Conservation (phyloP, 1,139 yeast species). For the Wickerhamiella infanticola region DNA sequence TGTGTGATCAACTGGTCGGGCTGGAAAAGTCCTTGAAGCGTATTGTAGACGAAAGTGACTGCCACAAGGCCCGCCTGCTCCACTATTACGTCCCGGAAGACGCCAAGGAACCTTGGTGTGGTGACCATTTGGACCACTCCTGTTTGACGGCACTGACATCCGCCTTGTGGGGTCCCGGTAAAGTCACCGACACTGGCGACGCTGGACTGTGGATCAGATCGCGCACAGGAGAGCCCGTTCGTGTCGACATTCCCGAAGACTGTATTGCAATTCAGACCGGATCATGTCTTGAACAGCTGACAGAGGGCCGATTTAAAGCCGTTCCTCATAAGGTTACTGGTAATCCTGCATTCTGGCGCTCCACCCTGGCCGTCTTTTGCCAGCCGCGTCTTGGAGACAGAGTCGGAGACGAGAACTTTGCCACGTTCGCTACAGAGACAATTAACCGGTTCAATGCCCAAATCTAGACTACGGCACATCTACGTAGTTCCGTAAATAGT, state of each 20-base stretch:
- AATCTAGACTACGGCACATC: too few relatives aligned
- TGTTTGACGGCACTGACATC: slow-evolving; percentile 48
- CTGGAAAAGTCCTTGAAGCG: slow-evolving; percentile 29
- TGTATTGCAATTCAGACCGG: slow-evolving; percentile 54
- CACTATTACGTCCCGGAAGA: slow-evolving; percentile 34
- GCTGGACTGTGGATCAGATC: slow-evolving; percentile 42
- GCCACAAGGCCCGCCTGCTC: slow-evolving; percentile 44
- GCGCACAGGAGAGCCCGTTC: slow-evolving; percentile 32
- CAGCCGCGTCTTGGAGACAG: slow-evolving; percentile 42
- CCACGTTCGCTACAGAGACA: slow-evolving; percentile 29
- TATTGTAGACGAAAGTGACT: slow-evolving; percentile 35
- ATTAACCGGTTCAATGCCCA: slow-evolving; percentile 5
- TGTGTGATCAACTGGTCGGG: slow-evolving; percentile 18
- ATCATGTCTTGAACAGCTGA: slow-evolving; percentile 40
- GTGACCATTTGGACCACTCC: slow-evolving; percentile 49
- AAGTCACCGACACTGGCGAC: slow-evolving; percentile 33
- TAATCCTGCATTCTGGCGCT: slow-evolving; percentile 28
- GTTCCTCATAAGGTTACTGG: slow-evolving; percentile 41
- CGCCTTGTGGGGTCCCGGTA: slow-evolving; percentile 32
- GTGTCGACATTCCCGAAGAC: slow-evolving; percentile 40
- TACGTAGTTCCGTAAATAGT: too few relatives aligned
- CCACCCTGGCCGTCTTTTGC: slow-evolving; percentile 49
- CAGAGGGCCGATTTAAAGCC: slow-evolving; percentile 38
- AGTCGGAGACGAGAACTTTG: slow-evolving; percentile 35
- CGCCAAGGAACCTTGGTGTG: slow-evolving; percentile 38